Percentiles rank a stretch among this genome's conserved stretches.
Evolutionary conservation across 140 eudicot genomes (phyloP).

Genomic region (Artemisia princeps): DNA sequence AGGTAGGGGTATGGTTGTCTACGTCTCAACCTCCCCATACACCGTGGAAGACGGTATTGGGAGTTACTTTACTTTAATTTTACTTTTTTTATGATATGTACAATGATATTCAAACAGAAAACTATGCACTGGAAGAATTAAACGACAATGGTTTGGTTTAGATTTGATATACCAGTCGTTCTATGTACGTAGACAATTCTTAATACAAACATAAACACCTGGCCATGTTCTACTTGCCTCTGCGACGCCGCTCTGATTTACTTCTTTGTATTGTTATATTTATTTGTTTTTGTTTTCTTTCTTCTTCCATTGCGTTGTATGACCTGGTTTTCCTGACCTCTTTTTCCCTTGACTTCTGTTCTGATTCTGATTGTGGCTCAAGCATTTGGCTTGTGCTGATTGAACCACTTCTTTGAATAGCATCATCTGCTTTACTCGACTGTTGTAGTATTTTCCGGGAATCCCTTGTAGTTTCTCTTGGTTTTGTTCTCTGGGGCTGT

Average conservation of each 20-base stretch:
- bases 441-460: conserved; percentile 19
- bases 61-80: no score
- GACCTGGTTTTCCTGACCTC: conserved; percentile 19
- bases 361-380: conserved; percentile 26
- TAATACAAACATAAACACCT: conserved; percentile 6
- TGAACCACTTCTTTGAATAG: conserved; percentile 24
- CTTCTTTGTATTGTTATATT: conserved; percentile 28
- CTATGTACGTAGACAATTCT: not conserved
- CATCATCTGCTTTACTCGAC: conserved; percentile 21
- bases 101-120: conserved; percentile 5
- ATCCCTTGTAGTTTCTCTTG: conserved; percentile 19
- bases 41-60: no score
- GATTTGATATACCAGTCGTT: not conserved
- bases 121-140: conserved; percentile 10
- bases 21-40: no score
- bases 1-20: no score
- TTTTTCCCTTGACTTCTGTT: conserved; percentile 27
- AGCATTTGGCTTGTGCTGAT: conserved; percentile 26
- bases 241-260: conserved; percentile 29
- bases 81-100: conserved; percentile 12
- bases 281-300: conserved; percentile 18
- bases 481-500: conserved; percentile 12
- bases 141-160: not conserved
- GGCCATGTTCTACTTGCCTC: conserved; percentile 24
- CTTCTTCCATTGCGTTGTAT: conserved; percentile 25